A percentile compares a stretch with the other conserved stretches of the same genome.
phyloP scores from a whole-genome alignment of 345 rosid genomes.

The Ricinus communis region DNA sequence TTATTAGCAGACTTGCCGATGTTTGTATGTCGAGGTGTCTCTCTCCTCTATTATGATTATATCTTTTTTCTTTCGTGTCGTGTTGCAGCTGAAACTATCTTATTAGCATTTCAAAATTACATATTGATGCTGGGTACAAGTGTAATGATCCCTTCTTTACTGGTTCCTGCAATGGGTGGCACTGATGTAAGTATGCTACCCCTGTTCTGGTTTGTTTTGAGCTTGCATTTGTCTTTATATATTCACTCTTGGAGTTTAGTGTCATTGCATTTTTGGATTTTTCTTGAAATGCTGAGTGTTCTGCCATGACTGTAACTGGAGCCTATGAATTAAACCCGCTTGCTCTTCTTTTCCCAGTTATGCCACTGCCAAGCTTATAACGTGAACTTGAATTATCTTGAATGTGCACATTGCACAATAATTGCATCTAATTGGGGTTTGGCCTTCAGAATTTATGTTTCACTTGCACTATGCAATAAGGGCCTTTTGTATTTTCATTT shows the following conservation, averaged over 20 bases:
- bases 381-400: background rate
- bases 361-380: background rate
- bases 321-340: background rate
- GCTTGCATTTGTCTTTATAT: background rate
- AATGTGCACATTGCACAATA: background rate
- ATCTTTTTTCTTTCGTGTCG: background rate
- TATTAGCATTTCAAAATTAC: constrained; percentile 35
- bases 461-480: too few relatives aligned
- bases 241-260: background rate
- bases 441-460: too few relatives aligned
- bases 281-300: background rate
- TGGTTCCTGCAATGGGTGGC: constrained; percentile 39
- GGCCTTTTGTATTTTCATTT: too few relatives aligned
- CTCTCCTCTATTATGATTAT: background rate
- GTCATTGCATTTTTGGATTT: background rate
- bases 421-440: too few relatives aligned
- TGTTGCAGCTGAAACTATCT: constrained; percentile 33
- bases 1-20: background rate
- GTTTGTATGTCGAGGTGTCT: background rate
- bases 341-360: background rate
- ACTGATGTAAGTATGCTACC: constrained; percentile 22
- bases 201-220: background rate
- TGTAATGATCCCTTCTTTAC: constrained; percentile 34
- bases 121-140: constrained; percentile 37
- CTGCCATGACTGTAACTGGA: background rate